A percentile compares a stretch with the other conserved stretches of the same genome.
Conservation (phyloP, 2,329 filamentous ascomycete species). For the Penicillium capsulatum region DNA sequence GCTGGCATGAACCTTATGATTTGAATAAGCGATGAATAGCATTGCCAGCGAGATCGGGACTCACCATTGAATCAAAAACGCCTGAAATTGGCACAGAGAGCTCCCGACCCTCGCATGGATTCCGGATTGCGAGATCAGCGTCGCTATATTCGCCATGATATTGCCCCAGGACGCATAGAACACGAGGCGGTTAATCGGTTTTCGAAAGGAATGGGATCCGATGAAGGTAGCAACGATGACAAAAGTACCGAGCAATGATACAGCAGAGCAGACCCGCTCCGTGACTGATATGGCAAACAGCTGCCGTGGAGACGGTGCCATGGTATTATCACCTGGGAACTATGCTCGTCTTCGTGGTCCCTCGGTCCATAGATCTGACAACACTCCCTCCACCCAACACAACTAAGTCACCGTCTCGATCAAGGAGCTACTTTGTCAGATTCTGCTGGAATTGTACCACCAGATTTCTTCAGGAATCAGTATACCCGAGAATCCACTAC, state of each 20-base stretch:
- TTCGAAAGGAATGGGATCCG: conserved; percentile 66
- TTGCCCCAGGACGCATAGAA: conserved; percentile 84
- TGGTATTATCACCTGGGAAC: conserved; percentile 15
- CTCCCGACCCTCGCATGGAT: conserved; percentile 48
- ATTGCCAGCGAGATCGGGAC: conserved; percentile 26
- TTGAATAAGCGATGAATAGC: neutral
- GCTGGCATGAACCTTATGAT: conserved; percentile 68
- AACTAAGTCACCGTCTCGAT: no score
- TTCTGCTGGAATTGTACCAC: no score
- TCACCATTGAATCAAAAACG: conserved; percentile 76
- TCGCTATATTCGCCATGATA: conserved; percentile 70
- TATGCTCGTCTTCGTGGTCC: neutral
- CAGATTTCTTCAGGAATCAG: no score
- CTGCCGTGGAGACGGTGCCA: conserved; percentile 33
- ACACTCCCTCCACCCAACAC: no score
- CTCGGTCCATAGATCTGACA: no score
- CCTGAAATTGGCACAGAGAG: conserved; percentile 70
- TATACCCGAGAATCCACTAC: no score
- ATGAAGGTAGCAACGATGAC: conserved; percentile 71
- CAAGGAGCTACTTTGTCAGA: no score
- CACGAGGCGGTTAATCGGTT: conserved; percentile 80
- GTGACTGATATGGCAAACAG: conserved; percentile 54
- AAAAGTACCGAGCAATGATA: conserved; percentile 66
- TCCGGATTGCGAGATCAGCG: conserved; percentile 64
- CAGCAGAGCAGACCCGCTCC: conserved; percentile 64